These are phyloP conservation scores for Coleophoma eucalyptorum DNA, from an alignment of 2,329 filamentous ascomycete genomes.

Conservation along the genomic window DNA sequence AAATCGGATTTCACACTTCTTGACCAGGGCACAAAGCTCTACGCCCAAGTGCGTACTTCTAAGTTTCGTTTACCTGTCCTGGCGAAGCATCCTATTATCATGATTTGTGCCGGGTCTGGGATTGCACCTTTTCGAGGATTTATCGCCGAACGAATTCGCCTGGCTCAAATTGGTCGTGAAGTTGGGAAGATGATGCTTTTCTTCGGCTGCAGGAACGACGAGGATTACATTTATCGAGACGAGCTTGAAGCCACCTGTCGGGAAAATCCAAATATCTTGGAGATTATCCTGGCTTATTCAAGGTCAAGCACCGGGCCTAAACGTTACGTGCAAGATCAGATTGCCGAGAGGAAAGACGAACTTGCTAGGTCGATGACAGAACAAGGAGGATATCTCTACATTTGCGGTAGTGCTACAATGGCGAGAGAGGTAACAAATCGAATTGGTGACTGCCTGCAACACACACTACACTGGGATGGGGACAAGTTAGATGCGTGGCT, in stretches of 20 bases:
- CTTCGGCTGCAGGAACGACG: conserved; percentile 84
- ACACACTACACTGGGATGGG: conserved; percentile 29
- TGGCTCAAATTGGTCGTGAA: conserved; percentile 70
- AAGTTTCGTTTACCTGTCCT: conserved; percentile 98
- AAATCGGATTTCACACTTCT: conserved; percentile 1
- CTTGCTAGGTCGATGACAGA: conserved; percentile 18
- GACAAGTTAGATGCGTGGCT: conserved; percentile 38
- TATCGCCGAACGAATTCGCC: conserved; percentile 82
- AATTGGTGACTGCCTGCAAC: conserved; percentile 32
- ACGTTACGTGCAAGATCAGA: conserved; percentile 32
- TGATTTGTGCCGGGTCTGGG: conserved; percentile 90
- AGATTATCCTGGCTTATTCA: conserved; percentile 28
- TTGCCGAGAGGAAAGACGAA: conserved; percentile 27
- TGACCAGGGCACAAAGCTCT: conserved; percentile 18
- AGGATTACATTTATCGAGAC: conserved; percentile 86
- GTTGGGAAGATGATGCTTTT: conserved; percentile 86
- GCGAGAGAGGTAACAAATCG: conserved; percentile 38
- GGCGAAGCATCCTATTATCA: conserved; percentile 84
- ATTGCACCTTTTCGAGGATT: conserved; percentile 92
- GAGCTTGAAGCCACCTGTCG: conserved; percentile 48
- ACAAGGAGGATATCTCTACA: conserved; percentile 31
- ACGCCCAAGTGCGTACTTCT: conserved; percentile 48
- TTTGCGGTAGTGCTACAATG: conserved; percentile 36
- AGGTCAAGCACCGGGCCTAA: conserved; percentile 10
- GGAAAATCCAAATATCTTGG: conserved; percentile 19